Evolutionary conservation across 140 eudicot genomes (phyloP).

Genomic region (Anethum foeniculum): DNA sequence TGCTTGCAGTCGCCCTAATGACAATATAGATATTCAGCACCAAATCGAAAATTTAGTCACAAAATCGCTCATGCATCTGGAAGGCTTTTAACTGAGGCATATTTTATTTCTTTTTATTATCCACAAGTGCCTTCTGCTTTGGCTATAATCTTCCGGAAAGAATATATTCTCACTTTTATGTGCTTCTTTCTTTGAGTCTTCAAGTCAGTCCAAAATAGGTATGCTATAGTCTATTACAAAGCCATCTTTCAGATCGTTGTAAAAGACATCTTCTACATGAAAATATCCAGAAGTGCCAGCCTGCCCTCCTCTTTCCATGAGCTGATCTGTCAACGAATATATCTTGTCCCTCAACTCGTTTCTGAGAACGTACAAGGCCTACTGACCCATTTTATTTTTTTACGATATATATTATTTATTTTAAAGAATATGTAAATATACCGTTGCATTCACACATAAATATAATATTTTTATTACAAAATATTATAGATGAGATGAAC

Average conservation of each 20-base stretch:
- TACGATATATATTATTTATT: no score
- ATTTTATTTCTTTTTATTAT: constrained; percentile 22
- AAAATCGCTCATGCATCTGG: constrained; percentile 54
- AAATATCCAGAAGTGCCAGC: constrained; percentile 84
- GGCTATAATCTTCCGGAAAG: constrained; percentile 51
- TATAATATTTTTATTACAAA: no score
- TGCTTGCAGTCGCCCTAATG: constrained; percentile 97
- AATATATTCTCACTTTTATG: constrained; percentile 67
- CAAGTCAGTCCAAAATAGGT: constrained; percentile 72
- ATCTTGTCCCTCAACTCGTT: no score
- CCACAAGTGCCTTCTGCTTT: constrained; percentile 46
- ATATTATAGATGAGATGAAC: no score
- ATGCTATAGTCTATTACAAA: constrained; percentile 63
- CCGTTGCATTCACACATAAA: no score
- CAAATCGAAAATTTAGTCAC: constrained; percentile 70
- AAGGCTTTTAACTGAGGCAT: constrained; percentile 51
- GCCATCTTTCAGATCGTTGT: constrained; percentile 54
- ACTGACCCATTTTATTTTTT: no score
- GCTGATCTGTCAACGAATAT: no score
- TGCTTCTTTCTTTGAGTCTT: constrained; percentile 51
- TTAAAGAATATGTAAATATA: no score
- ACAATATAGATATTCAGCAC: constrained; percentile 78
- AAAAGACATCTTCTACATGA: constrained; percentile 73
- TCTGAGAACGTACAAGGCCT: no score
- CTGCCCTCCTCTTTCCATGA: no score